A percentile compares a stretch with the other conserved stretches of the same genome.
These are phyloP conservation scores for Reutealis trisperma DNA, from an alignment of 345 rosid species.

Conservation along the genomic window DNA sequence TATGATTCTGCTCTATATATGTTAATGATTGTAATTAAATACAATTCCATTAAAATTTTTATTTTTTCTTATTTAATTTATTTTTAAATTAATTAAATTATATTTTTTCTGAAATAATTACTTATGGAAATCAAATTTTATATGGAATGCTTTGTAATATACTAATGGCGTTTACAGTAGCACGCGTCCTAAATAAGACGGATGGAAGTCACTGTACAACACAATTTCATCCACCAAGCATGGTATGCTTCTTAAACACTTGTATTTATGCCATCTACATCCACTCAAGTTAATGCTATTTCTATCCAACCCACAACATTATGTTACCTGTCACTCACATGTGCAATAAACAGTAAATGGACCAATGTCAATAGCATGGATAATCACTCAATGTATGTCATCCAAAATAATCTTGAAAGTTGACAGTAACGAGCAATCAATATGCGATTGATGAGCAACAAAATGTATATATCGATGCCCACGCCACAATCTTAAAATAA, in stretches of 20 bases:
- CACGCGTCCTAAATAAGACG: no score
- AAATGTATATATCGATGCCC: not conserved
- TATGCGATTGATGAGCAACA: not conserved
- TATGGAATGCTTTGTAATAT: no score
- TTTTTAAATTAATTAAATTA: no score
- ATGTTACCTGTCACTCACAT: not conserved
- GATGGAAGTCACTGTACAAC: no score
- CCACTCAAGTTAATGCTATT: not conserved
- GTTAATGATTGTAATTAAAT: no score
- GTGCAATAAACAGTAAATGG: not conserved
- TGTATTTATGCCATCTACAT: not conserved
- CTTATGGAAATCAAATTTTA: no score
- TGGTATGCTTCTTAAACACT: not conserved
- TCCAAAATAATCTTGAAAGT: not conserved
- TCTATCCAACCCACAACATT: not conserved
- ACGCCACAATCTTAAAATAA: not conserved
- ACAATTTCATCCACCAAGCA: not conserved
- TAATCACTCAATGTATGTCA: not conserved
- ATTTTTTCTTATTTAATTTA: no score
- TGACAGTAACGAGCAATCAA: not conserved
- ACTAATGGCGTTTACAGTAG: no score
- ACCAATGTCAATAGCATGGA: no score
- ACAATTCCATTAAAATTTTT: no score
- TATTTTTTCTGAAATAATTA: no score
- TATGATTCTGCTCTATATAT: no score